Conservation (phyloP, 371 early-diverging fungal species). For the Antonospora locustae region DNA sequence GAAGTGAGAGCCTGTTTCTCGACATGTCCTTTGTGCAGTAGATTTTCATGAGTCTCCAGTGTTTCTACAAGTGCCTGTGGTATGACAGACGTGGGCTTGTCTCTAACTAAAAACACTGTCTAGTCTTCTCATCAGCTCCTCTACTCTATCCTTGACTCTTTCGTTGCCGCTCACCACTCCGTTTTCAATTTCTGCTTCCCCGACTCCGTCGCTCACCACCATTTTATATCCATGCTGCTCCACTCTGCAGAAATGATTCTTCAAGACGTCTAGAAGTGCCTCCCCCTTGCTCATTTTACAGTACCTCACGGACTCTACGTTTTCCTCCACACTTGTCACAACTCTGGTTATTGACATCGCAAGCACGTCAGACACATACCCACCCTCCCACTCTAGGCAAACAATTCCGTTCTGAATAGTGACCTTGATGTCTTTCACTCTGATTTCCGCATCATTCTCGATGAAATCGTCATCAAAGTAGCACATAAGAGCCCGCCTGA, state of each 20-base stretch:
- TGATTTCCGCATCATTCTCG: conserved; percentile 2
- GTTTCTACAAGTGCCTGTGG: no score
- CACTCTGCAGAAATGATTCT: conserved; percentile 23
- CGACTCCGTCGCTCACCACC: not conserved
- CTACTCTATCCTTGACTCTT: not conserved
- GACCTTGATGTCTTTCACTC: conserved; percentile 26
- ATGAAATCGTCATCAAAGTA: conserved; percentile 21
- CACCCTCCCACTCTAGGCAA: conserved; percentile 37
- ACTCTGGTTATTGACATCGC: conserved; percentile 31
- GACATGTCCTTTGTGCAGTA: no score
- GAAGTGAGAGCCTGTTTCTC: no score
- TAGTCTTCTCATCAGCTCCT: no score
- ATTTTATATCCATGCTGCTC: not conserved
- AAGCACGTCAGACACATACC: conserved; percentile 39
- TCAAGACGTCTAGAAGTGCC: conserved; percentile 22
- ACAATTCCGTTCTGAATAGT: conserved; percentile 14
- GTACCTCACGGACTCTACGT: conserved; percentile 17
- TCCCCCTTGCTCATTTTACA: conserved; percentile 23
- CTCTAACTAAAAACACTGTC: no score
- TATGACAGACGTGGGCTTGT: no score
- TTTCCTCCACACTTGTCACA: conserved; percentile 27
- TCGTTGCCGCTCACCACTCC: conserved; percentile 4
- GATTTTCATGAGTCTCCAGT: no score
- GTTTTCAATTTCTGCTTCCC: not conserved
- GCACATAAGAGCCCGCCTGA: conserved; percentile 34